Percentiles rank a stretch among this genome's conserved stretches.
These are phyloP conservation scores for Pyrenochaeta sp. DNA, from an alignment of 2,329 filamentous ascomycete genomes.

Conservation along the genomic window DNA sequence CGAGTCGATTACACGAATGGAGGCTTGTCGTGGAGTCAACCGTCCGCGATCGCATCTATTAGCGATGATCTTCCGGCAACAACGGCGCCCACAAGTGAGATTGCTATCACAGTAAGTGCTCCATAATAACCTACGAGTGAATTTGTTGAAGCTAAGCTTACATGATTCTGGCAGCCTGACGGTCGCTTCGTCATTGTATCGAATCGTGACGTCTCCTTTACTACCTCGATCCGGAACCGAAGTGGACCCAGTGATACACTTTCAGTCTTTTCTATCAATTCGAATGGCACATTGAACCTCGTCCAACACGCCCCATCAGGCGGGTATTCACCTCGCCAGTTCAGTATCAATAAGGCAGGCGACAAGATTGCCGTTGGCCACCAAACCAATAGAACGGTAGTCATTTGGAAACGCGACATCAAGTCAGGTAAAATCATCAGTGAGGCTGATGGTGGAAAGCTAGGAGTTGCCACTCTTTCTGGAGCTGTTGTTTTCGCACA, in stretches of 20 bases:
- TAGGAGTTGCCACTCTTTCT: slow-evolving; percentile 5
- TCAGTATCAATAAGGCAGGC: slow-evolving; percentile 70
- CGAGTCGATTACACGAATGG: slow-evolving; percentile 2
- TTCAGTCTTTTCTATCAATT: slow-evolving; percentile 52
- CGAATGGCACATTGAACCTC: slow-evolving; percentile 62
- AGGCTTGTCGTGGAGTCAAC: slow-evolving; percentile 14
- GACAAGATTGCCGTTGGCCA: slow-evolving; percentile 70
- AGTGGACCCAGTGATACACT: slow-evolving; percentile 62
- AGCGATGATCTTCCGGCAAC: slow-evolving; percentile 9
- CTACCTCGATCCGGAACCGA: slow-evolving; percentile 48
- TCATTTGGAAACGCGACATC: slow-evolving; percentile 67
- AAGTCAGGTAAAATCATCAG: slow-evolving; percentile 64
- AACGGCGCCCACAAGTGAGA: slow-evolving; percentile 21
- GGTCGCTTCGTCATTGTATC: slow-evolving; percentile 70
- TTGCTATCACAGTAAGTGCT: slow-evolving; percentile 9
- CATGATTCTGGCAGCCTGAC: slow-evolving; percentile 28
- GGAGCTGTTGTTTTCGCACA: slow-evolving; percentile 19
- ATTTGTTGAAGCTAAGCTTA: too few relatives aligned
- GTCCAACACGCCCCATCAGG: slow-evolving; percentile 68
- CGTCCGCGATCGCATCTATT: background rate
- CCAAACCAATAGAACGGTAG: slow-evolving; percentile 68
- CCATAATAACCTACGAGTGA: too few relatives aligned
- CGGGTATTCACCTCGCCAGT: slow-evolving; percentile 71
- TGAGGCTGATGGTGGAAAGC: slow-evolving; percentile 10
- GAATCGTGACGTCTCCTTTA: slow-evolving; percentile 68